Percentiles rank a stretch among this genome's conserved stretches.
Conservation (phyloP, 2,329 filamentous ascomycete species). For the Sporothrix phasma region DNA sequence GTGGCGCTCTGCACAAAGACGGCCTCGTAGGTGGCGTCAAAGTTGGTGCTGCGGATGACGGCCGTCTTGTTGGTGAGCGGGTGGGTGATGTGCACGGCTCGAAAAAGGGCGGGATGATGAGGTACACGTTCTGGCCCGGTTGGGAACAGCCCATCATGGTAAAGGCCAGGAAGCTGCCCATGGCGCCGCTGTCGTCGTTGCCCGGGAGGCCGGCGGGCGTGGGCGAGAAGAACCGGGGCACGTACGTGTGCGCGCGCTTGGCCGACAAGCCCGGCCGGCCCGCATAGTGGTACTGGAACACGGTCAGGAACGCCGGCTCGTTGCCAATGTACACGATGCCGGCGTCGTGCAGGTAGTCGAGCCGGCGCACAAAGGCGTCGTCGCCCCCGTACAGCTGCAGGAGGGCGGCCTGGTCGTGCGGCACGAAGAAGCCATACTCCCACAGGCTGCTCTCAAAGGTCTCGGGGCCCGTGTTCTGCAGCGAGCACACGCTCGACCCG, state of each 20-base stretch:
- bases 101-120: constrained; percentile 63
- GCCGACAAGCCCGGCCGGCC: constrained; percentile 50
- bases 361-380: constrained; percentile 44
- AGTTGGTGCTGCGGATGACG: constrained; percentile 49
- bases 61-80: constrained; percentile 50
- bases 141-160: constrained; percentile 66
- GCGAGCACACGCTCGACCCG: constrained; percentile 44
- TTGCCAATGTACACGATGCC: constrained; percentile 59
- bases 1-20: constrained; percentile 58
- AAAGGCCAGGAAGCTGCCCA: constrained; percentile 57
- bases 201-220: constrained; percentile 53
- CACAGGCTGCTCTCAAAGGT: constrained; percentile 64
- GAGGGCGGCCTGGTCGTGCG: constrained; percentile 43
- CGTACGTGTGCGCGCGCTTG: constrained; percentile 51
- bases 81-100: constrained; percentile 48
- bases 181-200: constrained; percentile 61
- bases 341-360: constrained; percentile 55
- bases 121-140: constrained; percentile 58
- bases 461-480: constrained; percentile 52
- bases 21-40: constrained; percentile 45
- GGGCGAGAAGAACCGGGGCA: constrained; percentile 53
- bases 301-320: constrained; percentile 48
- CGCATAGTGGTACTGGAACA: constrained; percentile 62
- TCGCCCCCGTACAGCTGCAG: constrained; percentile 52
- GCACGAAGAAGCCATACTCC: constrained; percentile 61